Conservation (phyloP, 768 basidiomycete genomes). For the Lactifluus pinguis region DNA sequence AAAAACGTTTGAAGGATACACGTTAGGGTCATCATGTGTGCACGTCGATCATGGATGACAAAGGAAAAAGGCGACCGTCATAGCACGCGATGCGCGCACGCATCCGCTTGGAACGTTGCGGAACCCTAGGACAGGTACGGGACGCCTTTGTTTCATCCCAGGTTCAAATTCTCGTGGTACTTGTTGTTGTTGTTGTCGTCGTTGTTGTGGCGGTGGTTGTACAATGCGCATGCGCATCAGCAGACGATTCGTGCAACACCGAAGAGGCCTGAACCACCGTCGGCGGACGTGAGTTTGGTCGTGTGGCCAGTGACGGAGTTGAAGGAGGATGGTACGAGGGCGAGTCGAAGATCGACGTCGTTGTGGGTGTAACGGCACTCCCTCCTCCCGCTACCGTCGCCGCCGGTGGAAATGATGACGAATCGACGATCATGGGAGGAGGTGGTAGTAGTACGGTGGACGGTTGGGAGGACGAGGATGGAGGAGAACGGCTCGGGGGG, state of each 20-base stretch:
- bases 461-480: background rate
- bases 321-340: constrained; percentile 21
- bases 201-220: too few relatives aligned
- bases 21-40: background rate
- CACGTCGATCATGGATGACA: background rate
- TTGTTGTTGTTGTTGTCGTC: too few relatives aligned
- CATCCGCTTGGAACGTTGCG: too few relatives aligned
- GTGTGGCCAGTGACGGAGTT: background rate
- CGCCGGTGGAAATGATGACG: constrained; percentile 22
- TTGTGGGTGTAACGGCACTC: background rate
- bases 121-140: constrained; percentile 19
- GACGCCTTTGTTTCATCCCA: constrained; percentile 14
- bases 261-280: constrained; percentile 18
- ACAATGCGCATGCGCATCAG: background rate
- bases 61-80: background rate
- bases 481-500: background rate
- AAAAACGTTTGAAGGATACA: too few relatives aligned
- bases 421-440: constrained; percentile 4
- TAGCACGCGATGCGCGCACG: too few relatives aligned
- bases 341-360: constrained; percentile 13
- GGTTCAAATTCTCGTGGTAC: background rate
- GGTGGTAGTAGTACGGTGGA: background rate
- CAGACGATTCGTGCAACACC: constrained; percentile 13
- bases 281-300: constrained; percentile 14
- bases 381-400: background rate